phyloP scores from a whole-genome alignment of 805 yeast species.

The Cyberlindnera lachancei region DNA sequence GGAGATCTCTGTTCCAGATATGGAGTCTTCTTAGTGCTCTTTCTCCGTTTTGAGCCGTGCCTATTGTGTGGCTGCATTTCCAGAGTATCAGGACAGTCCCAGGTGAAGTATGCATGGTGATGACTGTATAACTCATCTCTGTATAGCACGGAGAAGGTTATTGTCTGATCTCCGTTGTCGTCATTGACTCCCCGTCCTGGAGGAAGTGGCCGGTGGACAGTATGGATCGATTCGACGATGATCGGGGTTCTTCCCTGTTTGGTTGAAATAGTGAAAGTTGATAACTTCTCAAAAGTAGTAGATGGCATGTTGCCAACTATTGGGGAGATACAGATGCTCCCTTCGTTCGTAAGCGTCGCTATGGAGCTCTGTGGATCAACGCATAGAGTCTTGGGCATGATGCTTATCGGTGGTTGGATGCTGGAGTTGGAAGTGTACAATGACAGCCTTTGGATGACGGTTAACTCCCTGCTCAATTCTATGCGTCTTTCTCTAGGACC shows the following conservation, averaged over 20 bases:
- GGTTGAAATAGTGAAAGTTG: constrained; percentile 9
- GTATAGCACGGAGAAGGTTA: constrained; percentile 9
- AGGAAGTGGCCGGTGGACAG: too few relatives aligned
- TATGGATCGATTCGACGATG: constrained; percentile 7
- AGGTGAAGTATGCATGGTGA: constrained; percentile 7
- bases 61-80: too few relatives aligned
- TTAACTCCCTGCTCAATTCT: too few relatives aligned
- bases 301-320: too few relatives aligned
- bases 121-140: constrained; percentile 14
- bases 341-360: constrained; percentile 14
- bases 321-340: constrained; percentile 8
- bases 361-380: constrained; percentile 8
- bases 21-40: too few relatives aligned
- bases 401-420: too few relatives aligned
- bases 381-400: constrained; percentile 11
- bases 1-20: too few relatives aligned
- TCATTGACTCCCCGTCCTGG: too few relatives aligned
- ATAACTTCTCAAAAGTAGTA: constrained; percentile 12
- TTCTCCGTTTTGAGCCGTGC: too few relatives aligned
- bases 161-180: constrained; percentile 4
- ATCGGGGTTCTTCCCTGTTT: constrained; percentile 15
- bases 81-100: too few relatives aligned
- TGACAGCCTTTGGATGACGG: constrained; percentile 5
- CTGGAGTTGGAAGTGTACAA: too few relatives aligned
- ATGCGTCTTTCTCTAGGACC: too few relatives aligned